Evolutionary conservation across 805 yeast species (phyloP), one percentile per base, ranked within the genome.

Genomic region (Wickerhamiella vanderwaltii): DNA sequence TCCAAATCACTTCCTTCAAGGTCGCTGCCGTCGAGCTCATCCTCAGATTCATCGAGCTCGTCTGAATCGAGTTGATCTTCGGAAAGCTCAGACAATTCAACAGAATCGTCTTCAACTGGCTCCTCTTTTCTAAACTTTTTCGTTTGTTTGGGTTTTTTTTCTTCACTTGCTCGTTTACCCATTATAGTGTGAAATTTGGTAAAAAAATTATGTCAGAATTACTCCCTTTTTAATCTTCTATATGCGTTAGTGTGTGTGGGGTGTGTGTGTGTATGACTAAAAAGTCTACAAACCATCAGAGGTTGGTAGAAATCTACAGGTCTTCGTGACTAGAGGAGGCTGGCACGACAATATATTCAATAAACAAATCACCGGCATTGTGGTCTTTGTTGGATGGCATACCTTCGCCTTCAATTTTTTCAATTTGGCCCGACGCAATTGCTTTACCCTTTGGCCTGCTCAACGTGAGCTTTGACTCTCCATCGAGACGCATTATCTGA

Each of bases 361-460:
- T 59, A 51, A 60, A 71, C 45, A 74, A 60, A 46, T 73, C 74
- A 24, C 78, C 72, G 43, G 43, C 52, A 63, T 64, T 70, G 40
- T 18, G 28, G 36, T 69, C 75, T 30, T 63, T 68, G 18, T 53
- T 50, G 4, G 66, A 47, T 2, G 97, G 97, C 96, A 91, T 85
- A 18, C 98, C 98, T 52, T 72, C 77, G 5, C 82, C 86, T 47
- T 67, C 62, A 25, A 88, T 49, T 2, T 68, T 59, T 58, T 91
- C 95, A 6, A 80, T 66, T 49, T 84, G 81, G 2, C 93, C 93
- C 52, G 75, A 64, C 34, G 63, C 48, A 1, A 82, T 75, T 7
- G 67, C 54, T 24, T 62, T 62, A 15, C 87, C 86, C 6, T 51
- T 47, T 2, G 54, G 50, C 45, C 95, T 69, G 28, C 60, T 45